Percentiles rank a stretch among this genome's conserved stretches.
Conservation (phyloP, 495 filamentous ascomycete genomes). For the Terfezia boudieri region DNA sequence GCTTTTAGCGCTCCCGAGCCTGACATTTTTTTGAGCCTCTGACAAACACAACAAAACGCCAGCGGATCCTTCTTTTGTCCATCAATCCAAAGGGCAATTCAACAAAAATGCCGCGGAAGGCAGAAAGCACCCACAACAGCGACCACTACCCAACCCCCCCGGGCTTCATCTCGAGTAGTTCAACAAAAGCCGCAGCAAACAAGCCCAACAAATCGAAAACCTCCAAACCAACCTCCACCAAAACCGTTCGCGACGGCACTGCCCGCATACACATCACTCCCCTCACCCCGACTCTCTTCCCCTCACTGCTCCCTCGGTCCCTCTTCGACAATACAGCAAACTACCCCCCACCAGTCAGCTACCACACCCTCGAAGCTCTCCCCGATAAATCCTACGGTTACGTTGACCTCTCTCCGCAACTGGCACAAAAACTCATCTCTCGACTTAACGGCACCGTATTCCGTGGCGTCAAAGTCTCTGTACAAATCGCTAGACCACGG, state of each 20-base stretch:
- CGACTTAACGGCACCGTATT: slow-evolving; percentile 79
- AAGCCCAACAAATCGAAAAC: too few species aligned
- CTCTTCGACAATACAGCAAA: slow-evolving; percentile 37
- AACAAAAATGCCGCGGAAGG: too few species aligned
- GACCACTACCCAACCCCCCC: too few species aligned
- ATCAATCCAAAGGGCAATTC: too few species aligned
- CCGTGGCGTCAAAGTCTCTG: slow-evolving; percentile 61
- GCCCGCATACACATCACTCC: slow-evolving; percentile 67
- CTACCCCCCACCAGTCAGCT: slow-evolving; percentile 44
- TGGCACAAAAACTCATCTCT: slow-evolving; percentile 72
- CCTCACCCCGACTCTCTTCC: slow-evolving; percentile 46
- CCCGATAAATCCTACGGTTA: slow-evolving; percentile 81
- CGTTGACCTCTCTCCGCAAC: slow-evolving; percentile 53
- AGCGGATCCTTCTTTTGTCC: too few species aligned
- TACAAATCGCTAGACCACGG: slow-evolving; percentile 52
- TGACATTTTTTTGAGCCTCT: too few species aligned
- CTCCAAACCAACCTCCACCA: not conserved
- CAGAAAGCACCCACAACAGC: too few species aligned
- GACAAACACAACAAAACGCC: too few species aligned
- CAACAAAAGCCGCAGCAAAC: too few species aligned
- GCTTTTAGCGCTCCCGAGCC: too few species aligned
- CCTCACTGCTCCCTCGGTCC: slow-evolving; percentile 41
- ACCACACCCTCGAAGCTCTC: slow-evolving; percentile 60
- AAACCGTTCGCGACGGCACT: not conserved
- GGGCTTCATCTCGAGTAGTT: slow-evolving; percentile 26